Percentiles rank a stretch among this genome's conserved stretches.
These are phyloP conservation scores for Talaromyces sp. DNA, from an alignment of 2,329 filamentous ascomycete genomes.

Conservation along the genomic window DNA sequence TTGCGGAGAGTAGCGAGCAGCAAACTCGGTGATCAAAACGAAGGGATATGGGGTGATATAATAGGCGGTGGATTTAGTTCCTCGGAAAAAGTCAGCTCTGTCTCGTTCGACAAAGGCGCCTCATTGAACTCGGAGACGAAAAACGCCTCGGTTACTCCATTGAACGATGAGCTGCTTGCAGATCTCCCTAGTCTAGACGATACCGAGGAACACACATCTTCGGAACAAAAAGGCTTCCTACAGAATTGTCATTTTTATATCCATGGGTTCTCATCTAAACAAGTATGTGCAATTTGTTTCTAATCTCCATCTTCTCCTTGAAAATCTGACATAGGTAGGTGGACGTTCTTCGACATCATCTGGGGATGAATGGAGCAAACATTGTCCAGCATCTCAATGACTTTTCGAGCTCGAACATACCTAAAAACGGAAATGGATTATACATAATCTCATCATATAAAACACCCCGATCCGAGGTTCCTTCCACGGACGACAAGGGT, in stretches of 20 bases:
- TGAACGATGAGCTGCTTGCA: constrained; percentile 36
- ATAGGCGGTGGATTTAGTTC: constrained; percentile 50
- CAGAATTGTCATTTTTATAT: constrained; percentile 57
- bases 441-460: constrained; percentile 43
- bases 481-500: constrained; percentile 39
- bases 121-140: constrained; percentile 20
- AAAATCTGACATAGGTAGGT: constrained; percentile 27
- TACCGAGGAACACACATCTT: constrained; percentile 18
- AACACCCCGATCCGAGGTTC: constrained; percentile 31
- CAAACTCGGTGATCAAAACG: constrained; percentile 73
- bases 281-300: constrained; percentile 41
- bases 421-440: constrained; percentile 32
- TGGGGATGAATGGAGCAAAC: constrained; percentile 41
- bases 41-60: constrained; percentile 89
- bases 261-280: constrained; percentile 56
- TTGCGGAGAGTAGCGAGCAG: constrained; percentile 82
- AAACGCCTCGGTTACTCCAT: constrained; percentile 29
- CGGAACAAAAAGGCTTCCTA: constrained; percentile 50
- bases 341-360: constrained; percentile 38
- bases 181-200: background rate
- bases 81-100: constrained; percentile 25
- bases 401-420: constrained; percentile 33
- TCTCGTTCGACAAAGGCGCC: constrained; percentile 27
- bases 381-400: constrained; percentile 34
- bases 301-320: background rate